Percentiles rank a stretch among this genome's conserved stretches.
These are phyloP conservation scores for Pythium angustatum DNA, from an alignment of 352 stramenopile genomes.

Conservation along the genomic window DNA sequence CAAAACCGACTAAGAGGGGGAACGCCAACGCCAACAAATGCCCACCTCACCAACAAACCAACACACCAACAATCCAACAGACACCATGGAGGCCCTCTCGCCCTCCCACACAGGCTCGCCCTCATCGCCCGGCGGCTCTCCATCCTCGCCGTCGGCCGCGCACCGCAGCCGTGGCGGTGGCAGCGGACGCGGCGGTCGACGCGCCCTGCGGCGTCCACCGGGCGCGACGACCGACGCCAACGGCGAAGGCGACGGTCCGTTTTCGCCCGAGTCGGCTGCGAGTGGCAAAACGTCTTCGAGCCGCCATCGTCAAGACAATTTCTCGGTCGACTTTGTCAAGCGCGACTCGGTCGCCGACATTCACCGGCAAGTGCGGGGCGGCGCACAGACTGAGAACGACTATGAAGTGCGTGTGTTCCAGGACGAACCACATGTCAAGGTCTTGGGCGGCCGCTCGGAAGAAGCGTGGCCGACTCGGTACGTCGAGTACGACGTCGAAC, in stretches of 20 bases:
- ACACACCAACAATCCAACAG: neutral
- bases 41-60: neutral
- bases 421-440: constrained; percentile 55
- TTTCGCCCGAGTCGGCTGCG: constrained; percentile 22
- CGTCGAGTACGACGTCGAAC: constrained; percentile 85
- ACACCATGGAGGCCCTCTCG: constrained; percentile 5
- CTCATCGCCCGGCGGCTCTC: constrained; percentile 17
- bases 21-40: too few relatives aligned
- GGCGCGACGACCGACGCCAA: constrained; percentile 9
- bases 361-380: constrained; percentile 33
- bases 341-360: constrained; percentile 47
- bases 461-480: constrained; percentile 84
- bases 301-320: constrained; percentile 33
- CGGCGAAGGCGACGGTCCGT: constrained; percentile 1
- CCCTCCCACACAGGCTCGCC: constrained; percentile 24
- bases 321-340: constrained; percentile 47
- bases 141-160: constrained; percentile 3
- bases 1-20: too few relatives aligned
- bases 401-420: constrained; percentile 79
- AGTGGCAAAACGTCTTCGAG: too few relatives aligned
- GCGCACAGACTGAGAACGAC: constrained; percentile 46
- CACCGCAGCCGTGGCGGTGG: neutral
- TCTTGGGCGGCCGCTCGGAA: constrained; percentile 62
- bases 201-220: constrained; percentile 6
- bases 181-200: neutral